phyloP scores from a whole-genome alignment of 305 asterid genomes.

The Striga hermonthica region DNA sequence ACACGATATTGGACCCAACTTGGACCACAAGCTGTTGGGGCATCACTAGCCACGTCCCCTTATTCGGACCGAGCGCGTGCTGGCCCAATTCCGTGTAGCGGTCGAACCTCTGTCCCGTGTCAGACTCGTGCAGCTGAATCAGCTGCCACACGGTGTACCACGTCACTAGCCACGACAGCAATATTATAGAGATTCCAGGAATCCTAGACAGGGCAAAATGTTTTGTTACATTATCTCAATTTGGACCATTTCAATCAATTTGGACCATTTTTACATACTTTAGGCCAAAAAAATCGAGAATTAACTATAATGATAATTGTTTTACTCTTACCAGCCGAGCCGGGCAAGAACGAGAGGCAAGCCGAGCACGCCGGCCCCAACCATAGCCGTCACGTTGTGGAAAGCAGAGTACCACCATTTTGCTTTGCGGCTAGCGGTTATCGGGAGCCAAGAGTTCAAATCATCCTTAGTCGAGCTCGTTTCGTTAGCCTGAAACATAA shows the following conservation, averaged over 20 bases:
- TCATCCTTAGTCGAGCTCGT: neutral
- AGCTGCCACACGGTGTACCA: constrained; percentile 42
- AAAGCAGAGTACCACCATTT: constrained; percentile 51
- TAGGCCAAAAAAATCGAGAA: neutral
- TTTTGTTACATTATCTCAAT: neutral
- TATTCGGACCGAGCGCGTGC: constrained; percentile 37
- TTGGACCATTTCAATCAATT: neutral
- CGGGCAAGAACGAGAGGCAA: constrained; percentile 42
- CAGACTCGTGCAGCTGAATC: constrained; percentile 38
- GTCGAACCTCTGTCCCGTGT: constrained; percentile 39
- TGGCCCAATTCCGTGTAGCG: constrained; percentile 37
- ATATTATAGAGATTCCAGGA: constrained; percentile 28
- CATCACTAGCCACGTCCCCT: constrained; percentile 39
- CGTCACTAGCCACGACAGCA: constrained; percentile 38
- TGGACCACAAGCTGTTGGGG: constrained; percentile 45
- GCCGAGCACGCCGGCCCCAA: constrained; percentile 50
- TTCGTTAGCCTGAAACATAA: constrained; percentile 1
- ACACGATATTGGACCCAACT: constrained; percentile 43
- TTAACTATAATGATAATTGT: neutral
- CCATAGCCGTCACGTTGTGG: constrained; percentile 43
- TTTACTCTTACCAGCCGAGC: constrained; percentile 34
- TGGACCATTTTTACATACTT: neutral
- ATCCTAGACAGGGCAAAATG: constrained; percentile 25
- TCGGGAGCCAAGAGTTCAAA: constrained; percentile 35
- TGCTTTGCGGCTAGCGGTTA: constrained; percentile 41